These are phyloP conservation scores for Tetraselmis striata DNA, from an alignment of 139 green algal genomes.

Conservation along the genomic window DNA sequence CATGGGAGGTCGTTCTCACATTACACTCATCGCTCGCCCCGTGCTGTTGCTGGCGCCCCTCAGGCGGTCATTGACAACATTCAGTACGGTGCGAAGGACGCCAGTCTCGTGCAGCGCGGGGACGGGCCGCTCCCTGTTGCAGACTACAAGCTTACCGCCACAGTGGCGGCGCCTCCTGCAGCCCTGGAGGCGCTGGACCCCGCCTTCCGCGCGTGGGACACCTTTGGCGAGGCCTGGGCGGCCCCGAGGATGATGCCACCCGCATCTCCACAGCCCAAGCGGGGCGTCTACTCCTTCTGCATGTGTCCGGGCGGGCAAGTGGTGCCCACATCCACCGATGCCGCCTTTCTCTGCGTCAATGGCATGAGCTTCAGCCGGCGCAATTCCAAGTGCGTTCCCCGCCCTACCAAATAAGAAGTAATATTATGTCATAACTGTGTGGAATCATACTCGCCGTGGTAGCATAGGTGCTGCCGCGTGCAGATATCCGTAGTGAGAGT, in stretches of 20 bases:
- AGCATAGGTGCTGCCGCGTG: no score
- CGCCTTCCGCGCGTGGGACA: background rate
- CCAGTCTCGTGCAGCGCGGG: conserved; percentile 45
- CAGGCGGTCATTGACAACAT: conserved; percentile 43
- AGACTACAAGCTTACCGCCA: conserved; percentile 61
- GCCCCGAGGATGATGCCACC: background rate
- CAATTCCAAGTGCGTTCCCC: conserved; percentile 17
- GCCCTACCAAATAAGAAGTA: no score
- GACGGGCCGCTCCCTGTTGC: conserved; percentile 70
- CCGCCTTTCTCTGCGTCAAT: conserved; percentile 78
- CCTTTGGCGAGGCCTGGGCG: background rate
- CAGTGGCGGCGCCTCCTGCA: background rate
- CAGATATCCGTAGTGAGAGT: no score
- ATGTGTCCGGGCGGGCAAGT: conserved; percentile 73
- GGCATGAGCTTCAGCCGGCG: conserved; percentile 76
- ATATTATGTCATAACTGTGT: no score
- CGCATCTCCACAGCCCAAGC: conserved; percentile 2
- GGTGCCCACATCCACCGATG: conserved; percentile 59
- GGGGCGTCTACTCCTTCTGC: conserved; percentile 77
- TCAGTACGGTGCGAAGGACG: conserved; percentile 54
- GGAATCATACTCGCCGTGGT: no score
- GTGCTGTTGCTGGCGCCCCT: no score
- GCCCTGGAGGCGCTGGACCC: background rate
- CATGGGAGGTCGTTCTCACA: no score
- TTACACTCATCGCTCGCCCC: no score